Base-by-base conservation (phyloP, 371 early-diverging fungal species). In the Cokeromyces recurvatus region DNA sequence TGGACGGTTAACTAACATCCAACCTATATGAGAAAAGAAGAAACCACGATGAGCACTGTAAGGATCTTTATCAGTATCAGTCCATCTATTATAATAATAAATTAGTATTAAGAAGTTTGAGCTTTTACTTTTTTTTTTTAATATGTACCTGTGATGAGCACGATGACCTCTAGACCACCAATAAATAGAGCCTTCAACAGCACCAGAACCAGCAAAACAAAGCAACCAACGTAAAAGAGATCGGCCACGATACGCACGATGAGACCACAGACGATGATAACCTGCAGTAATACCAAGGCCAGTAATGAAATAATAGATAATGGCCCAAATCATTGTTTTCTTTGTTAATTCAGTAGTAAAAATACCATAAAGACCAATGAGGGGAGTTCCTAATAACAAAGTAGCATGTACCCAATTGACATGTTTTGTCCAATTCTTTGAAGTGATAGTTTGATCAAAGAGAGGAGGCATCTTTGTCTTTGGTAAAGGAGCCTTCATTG, bases 121-220 rank as follows among this genome's bases (percentile, higher is more conserved):
- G 27, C 36, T 41, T 23, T 39, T 31, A 37, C 15, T 25, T 17
- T 38, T 80, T 92, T 40, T 93, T 78, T n/a, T n/a, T n/a, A n/a
- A n/a, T n/a, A n/a, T n/a, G n/a, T n/a, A n/a, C n/a, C n/a, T n/a
- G 75, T 96, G 97, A 64, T 95, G 96, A 49, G 92, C 89, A 48
- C 95, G 87, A 62, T 92, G 92, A 46, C 84, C 86, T 19, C 89
- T 76, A 25, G 80, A 78, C 92, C 92, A 90, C 92, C 92, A 91
- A 21, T 82, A 79, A 50, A 83, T 77, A 32, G 89, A 89, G 24
- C 92, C 91, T 66, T 91, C 83, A 19, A 90, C 84, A 23, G 91
- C 86, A 51, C 85, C 85, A 17, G 85, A 72, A 39, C 88, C 86
- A 17, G 79, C 81, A 31, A 86, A 60, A 43, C 79, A 72, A 27